Evolutionary conservation across 1,284 basidiomycete species (phyloP).

Genomic region (Xerocomus cyaneibrunnescens): DNA sequence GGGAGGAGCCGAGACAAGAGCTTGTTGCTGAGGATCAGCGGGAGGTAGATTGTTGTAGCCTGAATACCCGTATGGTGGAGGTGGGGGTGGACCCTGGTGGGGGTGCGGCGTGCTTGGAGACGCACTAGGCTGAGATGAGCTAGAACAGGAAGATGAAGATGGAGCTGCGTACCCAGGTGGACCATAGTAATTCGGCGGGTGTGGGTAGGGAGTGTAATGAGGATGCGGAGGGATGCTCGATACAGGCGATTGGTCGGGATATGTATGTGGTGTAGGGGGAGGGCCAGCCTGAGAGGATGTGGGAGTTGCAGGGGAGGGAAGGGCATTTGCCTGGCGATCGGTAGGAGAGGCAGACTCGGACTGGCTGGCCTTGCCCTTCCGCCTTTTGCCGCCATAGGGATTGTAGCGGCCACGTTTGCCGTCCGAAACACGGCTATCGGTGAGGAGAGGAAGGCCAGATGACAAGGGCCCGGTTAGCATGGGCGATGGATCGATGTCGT

Average conservation of each 20-base stretch:
- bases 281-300: constrained; percentile 28
- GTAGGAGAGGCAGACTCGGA: constrained; percentile 32
- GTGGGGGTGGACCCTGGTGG: constrained; percentile 21
- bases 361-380: constrained; percentile 33
- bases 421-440: constrained; percentile 41
- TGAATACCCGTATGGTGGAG: constrained; percentile 30
- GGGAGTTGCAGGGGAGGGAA: constrained; percentile 34
- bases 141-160: neutral
- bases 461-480: constrained; percentile 50
- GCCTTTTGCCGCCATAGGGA: constrained; percentile 46
- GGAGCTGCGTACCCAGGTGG: constrained; percentile 23
- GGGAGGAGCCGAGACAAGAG: constrained; percentile 15
- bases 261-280: constrained; percentile 24
- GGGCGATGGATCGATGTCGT: constrained; percentile 56
- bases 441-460: constrained; percentile 53
- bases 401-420: constrained; percentile 56
- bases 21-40: constrained; percentile 29
- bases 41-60: constrained; percentile 25
- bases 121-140: constrained; percentile 19
- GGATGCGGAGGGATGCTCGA: constrained; percentile 23
- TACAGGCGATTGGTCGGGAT: constrained; percentile 25
- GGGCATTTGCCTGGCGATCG: constrained; percentile 22
- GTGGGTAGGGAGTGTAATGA: constrained; percentile 31
- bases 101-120: constrained; percentile 24
- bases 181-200: constrained; percentile 26